phyloP scores from a whole-genome alignment of 1,139 yeast species.

The Debaryomyces sp. region DNA sequence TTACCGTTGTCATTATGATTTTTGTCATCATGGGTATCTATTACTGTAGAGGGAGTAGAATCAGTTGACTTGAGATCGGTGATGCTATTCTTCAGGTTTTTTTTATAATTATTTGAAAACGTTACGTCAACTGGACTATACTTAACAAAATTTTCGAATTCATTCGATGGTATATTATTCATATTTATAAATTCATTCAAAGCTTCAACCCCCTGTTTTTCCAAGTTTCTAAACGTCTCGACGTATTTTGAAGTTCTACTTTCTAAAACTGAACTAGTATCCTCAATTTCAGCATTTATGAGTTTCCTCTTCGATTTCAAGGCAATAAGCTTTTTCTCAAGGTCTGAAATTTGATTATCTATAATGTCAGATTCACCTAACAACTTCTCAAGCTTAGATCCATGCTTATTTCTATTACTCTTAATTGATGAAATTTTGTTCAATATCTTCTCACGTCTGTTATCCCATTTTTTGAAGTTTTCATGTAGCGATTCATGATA shows the following conservation, averaged over 20 bases:
- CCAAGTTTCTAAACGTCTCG: constrained; percentile 43
- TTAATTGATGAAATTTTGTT: constrained; percentile 42
- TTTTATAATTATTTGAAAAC: constrained; percentile 23
- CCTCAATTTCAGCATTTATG: constrained; percentile 45
- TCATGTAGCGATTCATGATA: constrained; percentile 30
- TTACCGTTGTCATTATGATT: background rate
- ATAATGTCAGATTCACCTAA: constrained; percentile 35
- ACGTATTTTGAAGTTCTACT: constrained; percentile 50
- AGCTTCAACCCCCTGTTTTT: constrained; percentile 40
- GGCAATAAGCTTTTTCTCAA: constrained; percentile 41
- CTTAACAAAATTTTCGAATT: constrained; percentile 22
- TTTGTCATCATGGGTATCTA: background rate
- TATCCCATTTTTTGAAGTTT: constrained; percentile 50
- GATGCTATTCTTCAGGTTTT: background rate
- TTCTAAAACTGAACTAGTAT: constrained; percentile 57
- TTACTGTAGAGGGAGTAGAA: background rate
- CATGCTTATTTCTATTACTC: constrained; percentile 47
- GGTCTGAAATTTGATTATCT: constrained; percentile 42
- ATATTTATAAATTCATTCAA: constrained; percentile 26
- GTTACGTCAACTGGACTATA: constrained; percentile 34
- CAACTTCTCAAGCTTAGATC: constrained; percentile 44
- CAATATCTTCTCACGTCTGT: constrained; percentile 34
- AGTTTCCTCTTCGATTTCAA: constrained; percentile 41
- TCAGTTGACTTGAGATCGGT: background rate
- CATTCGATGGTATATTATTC: constrained; percentile 25